phyloP scores from a whole-genome alignment of 2,329 filamentous ascomycete genomes.

The Scedosporium apiospermum region DNA sequence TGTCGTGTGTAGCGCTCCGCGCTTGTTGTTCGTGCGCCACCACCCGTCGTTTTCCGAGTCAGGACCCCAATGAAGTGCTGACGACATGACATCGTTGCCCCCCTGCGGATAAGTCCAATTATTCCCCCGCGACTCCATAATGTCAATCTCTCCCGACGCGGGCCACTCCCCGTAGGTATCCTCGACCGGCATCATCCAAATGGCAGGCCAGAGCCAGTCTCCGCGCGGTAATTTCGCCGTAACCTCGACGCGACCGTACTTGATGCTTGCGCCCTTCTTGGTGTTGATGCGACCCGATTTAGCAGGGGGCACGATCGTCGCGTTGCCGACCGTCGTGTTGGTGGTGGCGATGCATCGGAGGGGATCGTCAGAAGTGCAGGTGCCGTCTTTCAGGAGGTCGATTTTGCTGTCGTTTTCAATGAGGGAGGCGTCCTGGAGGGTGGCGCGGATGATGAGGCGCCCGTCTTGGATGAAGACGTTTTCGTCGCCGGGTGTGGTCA shows the following conservation, averaged over 20 bases:
- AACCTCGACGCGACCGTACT: slow-evolving; percentile 74
- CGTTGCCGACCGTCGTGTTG: slow-evolving; percentile 61
- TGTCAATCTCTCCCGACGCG: slow-evolving; percentile 73
- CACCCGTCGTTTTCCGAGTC: slow-evolving; percentile 63
- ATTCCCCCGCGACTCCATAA: slow-evolving; percentile 73
- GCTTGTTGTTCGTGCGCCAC: slow-evolving; percentile 78
- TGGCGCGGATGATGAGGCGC: slow-evolving; percentile 65
- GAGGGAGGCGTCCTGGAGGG: slow-evolving; percentile 58
- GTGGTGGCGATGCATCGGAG: slow-evolving; percentile 59
- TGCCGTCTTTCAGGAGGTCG: slow-evolving; percentile 55
- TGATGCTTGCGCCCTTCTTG: slow-evolving; percentile 59
- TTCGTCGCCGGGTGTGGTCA: slow-evolving; percentile 61
- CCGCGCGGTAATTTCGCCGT: slow-evolving; percentile 65
- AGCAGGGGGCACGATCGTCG: slow-evolving; percentile 67
- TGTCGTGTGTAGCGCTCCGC: slow-evolving; percentile 62
- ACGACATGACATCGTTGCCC: slow-evolving; percentile 73
- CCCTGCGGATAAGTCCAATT: slow-evolving; percentile 67
- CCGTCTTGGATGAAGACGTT: slow-evolving; percentile 67
- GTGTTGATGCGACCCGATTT: slow-evolving; percentile 73
- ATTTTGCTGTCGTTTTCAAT: slow-evolving; percentile 59
- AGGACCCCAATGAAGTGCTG: slow-evolving; percentile 75
- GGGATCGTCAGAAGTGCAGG: slow-evolving; percentile 51
- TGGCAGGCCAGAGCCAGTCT: slow-evolving; percentile 88
- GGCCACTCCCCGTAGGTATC: slow-evolving; percentile 71
- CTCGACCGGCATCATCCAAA: slow-evolving; percentile 75